Evolutionary conservation across 2,329 filamentous ascomycete species (phyloP), one percentile per base, ranked within the genome.

Genomic region (Exophiala calicioides): DNA sequence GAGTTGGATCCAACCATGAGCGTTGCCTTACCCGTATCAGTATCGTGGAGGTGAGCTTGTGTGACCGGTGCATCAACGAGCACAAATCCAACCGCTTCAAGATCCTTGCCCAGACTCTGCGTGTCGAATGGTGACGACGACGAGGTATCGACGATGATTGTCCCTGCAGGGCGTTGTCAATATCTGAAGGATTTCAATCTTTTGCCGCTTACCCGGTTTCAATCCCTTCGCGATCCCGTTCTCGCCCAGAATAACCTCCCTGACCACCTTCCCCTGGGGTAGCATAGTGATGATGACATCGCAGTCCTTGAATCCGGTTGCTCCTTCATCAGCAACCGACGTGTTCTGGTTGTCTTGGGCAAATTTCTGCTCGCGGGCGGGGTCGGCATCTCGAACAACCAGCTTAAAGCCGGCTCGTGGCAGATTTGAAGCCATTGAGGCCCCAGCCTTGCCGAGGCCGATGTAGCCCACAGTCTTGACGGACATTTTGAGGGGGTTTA

Each of bases 271-370:
- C 8, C 62, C 63, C 37, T 66, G 60, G 1, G 63, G 64, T 1
- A 66, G 56, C 64, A 66, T 66, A 0, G 63, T 66, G 15, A 66
- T 53, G 5, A 66, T 50, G 4, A 65, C 54, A 41, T 65, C 62
- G 47, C 59, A 62, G 20, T 64, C 62, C 18, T 56, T 54, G 47
- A 66, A 66, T 0, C 60, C 60, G 24, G 60, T 53, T 4, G 30
- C 8, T 10, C 48, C 45, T 12, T 56, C 57, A 6, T 60, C 53
- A 4, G 61, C 58, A 10, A 59, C 57, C 2, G 54, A 60, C 5
- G 63, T 64, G 45, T 64, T 63, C 12, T 91, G 91, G 62, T 97
- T 97, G 16, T 90, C 86, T 20, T 72, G 75, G 70, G 86, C 88
- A 90, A 97, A 97, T 9, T 79, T 80, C 18, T 62, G 66, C 51